Conservation (phyloP, 106 monocot genomes). For the Phalaenopsis equestris region DNA sequence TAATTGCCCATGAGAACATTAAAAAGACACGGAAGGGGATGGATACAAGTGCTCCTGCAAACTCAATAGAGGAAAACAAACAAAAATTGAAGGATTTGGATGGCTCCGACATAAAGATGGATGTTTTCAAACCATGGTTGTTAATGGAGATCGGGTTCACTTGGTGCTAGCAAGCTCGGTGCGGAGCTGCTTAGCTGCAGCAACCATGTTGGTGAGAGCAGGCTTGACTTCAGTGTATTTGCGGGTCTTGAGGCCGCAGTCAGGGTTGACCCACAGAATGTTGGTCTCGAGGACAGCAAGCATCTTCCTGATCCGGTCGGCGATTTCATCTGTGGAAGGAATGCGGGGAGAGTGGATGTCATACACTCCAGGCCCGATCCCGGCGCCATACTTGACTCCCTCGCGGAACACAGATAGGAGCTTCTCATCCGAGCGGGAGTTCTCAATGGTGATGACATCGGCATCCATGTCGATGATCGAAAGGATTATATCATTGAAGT, state of each 20-base stretch:
- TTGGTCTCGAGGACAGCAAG: constrained; percentile 22
- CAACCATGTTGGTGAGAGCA: constrained; percentile 20
- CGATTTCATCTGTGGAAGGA: constrained; percentile 22
- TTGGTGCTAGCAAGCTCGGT: constrained; percentile 17
- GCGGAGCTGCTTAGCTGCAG: constrained; percentile 20
- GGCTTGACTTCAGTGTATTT: constrained; percentile 24
- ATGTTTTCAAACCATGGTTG: neutral
- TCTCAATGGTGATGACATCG: constrained; percentile 28
- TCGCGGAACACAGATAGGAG: constrained; percentile 27
- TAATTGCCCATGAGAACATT: no score
- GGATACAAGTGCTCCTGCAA: no score
- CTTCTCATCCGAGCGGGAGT: constrained; percentile 29
- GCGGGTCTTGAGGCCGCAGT: constrained; percentile 29
- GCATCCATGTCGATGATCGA: constrained; percentile 32
- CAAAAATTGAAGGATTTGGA: no score
- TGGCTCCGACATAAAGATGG: neutral
- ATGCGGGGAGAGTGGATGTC: constrained; percentile 30
- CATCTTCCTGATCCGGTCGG: constrained; percentile 25
- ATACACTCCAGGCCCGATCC: constrained; percentile 24
- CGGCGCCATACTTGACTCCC: constrained; percentile 27
- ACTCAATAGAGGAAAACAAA: no score
- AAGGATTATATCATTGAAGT: constrained; percentile 28
- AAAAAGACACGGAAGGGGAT: no score
- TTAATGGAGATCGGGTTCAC: neutral
- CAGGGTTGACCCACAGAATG: constrained; percentile 27